These are phyloP conservation scores for Themeda triandra DNA, from an alignment of 176 grass and related monocot species.

Conservation along the genomic window DNA sequence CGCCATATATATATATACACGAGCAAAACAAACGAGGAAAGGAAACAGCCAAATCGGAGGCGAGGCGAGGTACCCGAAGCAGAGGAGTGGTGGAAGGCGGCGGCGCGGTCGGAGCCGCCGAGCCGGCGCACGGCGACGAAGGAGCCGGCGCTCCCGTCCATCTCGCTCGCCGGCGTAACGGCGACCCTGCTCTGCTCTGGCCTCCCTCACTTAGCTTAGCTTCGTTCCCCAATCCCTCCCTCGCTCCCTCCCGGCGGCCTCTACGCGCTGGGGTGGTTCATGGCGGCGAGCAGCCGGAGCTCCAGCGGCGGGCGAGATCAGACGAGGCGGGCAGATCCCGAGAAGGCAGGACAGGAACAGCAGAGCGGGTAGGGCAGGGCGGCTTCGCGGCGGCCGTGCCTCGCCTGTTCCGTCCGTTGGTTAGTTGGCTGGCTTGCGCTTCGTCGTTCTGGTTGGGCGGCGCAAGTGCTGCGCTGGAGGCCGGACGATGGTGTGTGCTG, in stretches of 20 bases:
- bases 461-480: conserved; percentile 19
- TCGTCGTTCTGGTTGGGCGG: conserved; percentile 13
- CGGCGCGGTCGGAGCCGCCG: conserved; percentile 38
- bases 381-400: conserved; percentile 32
- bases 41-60: background rate
- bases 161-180: conserved; percentile 18
- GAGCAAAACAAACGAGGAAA: background rate
- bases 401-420: conserved; percentile 22
- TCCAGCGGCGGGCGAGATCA: conserved; percentile 2
- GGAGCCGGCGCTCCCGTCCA: conserved; percentile 58
- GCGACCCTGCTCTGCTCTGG: background rate
- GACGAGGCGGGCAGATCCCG: conserved; percentile 23
- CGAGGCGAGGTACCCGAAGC: conserved; percentile 36
- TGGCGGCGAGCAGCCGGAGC: conserved; percentile 8
- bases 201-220: background rate
- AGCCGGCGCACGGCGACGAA: conserved; percentile 63
- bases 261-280: conserved; percentile 25
- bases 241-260: no score
- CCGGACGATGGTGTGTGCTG: background rate
- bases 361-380: background rate
- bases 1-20: no score
- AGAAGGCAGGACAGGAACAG: background rate
- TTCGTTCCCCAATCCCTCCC: no score
- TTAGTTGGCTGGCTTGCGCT: conserved; percentile 27
- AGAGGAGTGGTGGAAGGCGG: conserved; percentile 64